Conservation (phyloP, 768 basidiomycete species). For the Arthromyces matolae region DNA sequence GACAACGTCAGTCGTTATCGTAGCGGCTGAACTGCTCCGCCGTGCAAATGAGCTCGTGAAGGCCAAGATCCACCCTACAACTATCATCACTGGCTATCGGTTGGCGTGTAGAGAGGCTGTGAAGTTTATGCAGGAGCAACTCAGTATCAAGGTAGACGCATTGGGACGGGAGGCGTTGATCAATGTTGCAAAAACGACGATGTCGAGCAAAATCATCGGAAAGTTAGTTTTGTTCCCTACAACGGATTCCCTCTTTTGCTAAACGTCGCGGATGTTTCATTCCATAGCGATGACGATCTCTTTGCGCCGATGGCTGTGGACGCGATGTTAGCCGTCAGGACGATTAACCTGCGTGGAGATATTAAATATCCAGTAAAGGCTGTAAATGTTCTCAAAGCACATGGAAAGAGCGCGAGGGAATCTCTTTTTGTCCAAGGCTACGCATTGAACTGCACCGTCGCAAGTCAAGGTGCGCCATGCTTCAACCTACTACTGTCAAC, state of each 20-base stretch:
- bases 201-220: slow-evolving; percentile 98
- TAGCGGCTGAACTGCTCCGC: slow-evolving; percentile 94
- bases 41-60: slow-evolving; percentile 98
- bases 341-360: slow-evolving; percentile 90
- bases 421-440: slow-evolving; percentile 94
- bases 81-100: slow-evolving; percentile 97
- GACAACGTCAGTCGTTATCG: slow-evolving; percentile 96
- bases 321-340: slow-evolving; percentile 96
- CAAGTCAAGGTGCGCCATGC: slow-evolving; percentile 82
- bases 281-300: slow-evolving; percentile 84
- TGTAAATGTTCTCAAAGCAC: slow-evolving; percentile 96
- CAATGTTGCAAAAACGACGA: slow-evolving; percentile 96
- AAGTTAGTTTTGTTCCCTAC: slow-evolving; percentile 51
- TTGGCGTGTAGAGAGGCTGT: slow-evolving; percentile 97
- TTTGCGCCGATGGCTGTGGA: slow-evolving; percentile 99
- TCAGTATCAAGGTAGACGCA: slow-evolving; percentile 90
- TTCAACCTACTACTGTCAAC: background rate
- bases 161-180: slow-evolving; percentile 90
- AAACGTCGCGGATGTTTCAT: background rate
- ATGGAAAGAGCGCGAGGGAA: slow-evolving; percentile 93
- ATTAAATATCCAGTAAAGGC: slow-evolving; percentile 99
- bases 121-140: slow-evolving; percentile 95
- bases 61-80: slow-evolving; percentile 97
- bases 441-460: slow-evolving; percentile 96
- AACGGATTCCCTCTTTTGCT: background rate